phyloP scores from a whole-genome alignment of 1,139 yeast genomes.

The Kazachstania sp. region DNA sequence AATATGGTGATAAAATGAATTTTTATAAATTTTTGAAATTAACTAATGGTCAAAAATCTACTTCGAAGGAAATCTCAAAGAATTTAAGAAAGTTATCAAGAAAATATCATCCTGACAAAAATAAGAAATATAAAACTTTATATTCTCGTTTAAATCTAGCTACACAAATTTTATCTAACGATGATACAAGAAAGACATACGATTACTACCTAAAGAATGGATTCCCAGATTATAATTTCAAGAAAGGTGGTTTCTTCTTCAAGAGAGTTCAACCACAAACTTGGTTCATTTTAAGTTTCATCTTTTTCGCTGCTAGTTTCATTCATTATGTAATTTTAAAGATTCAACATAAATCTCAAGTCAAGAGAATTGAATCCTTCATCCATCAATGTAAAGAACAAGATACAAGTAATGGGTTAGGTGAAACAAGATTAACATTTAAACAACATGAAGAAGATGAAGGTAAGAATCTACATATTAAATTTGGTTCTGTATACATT shows the following conservation, averaged over 20 bases:
- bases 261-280: slow-evolving; percentile 34
- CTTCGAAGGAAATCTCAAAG: slow-evolving; percentile 55
- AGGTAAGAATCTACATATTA: slow-evolving; percentile 57
- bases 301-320: slow-evolving; percentile 43
- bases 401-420: slow-evolving; percentile 54
- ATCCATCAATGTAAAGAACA: slow-evolving; percentile 44
- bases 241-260: slow-evolving; percentile 40
- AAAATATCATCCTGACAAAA: slow-evolving; percentile 77
- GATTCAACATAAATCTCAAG: slow-evolving; percentile 53
- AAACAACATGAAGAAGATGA: slow-evolving; percentile 35
- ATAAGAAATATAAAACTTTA: slow-evolving; percentile 34
- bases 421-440: slow-evolving; percentile 27
- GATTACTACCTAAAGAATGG: slow-evolving; percentile 81
- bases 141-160: slow-evolving; percentile 71
- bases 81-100: slow-evolving; percentile 70
- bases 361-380: slow-evolving; percentile 46
- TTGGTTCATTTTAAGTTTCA: slow-evolving; percentile 41
- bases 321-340: slow-evolving; percentile 53
- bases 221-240: slow-evolving; percentile 72
- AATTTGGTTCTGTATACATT: slow-evolving; percentile 64
- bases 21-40: slow-evolving; percentile 65
- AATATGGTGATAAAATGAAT: slow-evolving; percentile 53
- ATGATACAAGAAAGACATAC: slow-evolving; percentile 59
- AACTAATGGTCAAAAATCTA: slow-evolving; percentile 38
- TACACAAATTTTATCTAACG: slow-evolving; percentile 61